Base-by-base conservation (phyloP, 116 monocot genomes). In the Phalaenopsis hybrid region DNA sequence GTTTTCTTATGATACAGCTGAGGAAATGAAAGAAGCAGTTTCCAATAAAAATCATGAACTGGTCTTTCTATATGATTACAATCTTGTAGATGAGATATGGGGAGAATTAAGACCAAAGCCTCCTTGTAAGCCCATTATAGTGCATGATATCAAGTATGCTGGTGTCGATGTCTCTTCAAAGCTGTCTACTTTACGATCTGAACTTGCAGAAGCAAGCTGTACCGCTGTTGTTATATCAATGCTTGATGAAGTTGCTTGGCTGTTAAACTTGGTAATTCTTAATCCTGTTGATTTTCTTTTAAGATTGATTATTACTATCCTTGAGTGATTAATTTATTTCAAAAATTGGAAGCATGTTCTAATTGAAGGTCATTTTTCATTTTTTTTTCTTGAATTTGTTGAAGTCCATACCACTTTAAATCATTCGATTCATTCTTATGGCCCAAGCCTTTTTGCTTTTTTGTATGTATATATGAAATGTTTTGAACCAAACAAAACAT, bases 241-340 rank as follows among this genome's bases (percentile, higher is more conserved):
- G 94, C 94, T 97, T 81, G 96, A 97, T 88, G 96, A 97, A 91
- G 78, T 97, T 86, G 96, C 96, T 61, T 97, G 96, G 96, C 74
- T 94, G 63, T 81, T 97, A 77, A 97, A 97, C 88, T 81, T 97
- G 96, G 96, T 96, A 94, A 88, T 21, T 84, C 75, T 63, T 34
- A 25, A 21, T 18, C 44, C 67, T 55, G 5, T 16, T 5, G 28
- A 31, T 49, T 51, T 51, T 3, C 28, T 13, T 17, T 77, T 31
- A 41, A 23, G 28, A 44, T 77, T 77, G 37, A 1, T 46, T 77
- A 51, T 77, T 77, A 8, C 4, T 77, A 77, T 51, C 52, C 51
- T 28, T 52, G 28, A 49, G 48, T 51, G 77, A 28, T 28, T 50
- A 51, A 13, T 75, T 75, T 21, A n/a, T 63, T 17, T 77, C 28